These are phyloP conservation scores for Penicillium vulpinum DNA, from an alignment of 2,329 filamentous ascomycete genomes.

Conservation along the genomic window DNA sequence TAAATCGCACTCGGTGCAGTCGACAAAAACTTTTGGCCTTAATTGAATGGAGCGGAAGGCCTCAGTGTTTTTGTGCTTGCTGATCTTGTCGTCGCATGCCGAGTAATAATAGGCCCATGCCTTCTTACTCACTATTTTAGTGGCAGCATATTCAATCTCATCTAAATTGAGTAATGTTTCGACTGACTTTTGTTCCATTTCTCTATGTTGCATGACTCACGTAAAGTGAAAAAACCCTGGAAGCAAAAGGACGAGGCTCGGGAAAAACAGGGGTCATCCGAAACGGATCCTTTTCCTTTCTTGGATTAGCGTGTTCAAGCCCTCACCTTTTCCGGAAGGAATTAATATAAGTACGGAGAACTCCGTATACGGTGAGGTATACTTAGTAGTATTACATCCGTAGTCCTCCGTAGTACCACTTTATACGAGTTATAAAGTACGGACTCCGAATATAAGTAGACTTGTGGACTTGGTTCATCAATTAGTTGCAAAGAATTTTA, in stretches of 20 bases:
- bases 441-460: no score
- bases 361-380: no score
- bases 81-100: slow-evolving; percentile 74
- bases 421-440: no score
- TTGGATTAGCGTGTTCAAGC: not conserved
- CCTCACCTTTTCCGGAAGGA: not conserved
- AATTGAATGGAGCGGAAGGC: slow-evolving; percentile 65
- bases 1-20: slow-evolving; percentile 73
- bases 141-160: slow-evolving; percentile 79
- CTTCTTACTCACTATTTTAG: slow-evolving; percentile 72
- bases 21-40: slow-evolving; percentile 79
- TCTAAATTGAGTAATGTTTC: slow-evolving; percentile 77
- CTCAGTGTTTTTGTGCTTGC: slow-evolving; percentile 12
- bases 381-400: no score
- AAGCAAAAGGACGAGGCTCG: not conserved
- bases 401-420: no score
- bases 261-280: not conserved
- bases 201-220: not conserved
- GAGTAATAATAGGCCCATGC: slow-evolving; percentile 94
- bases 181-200: slow-evolving; percentile 35
- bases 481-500: no score
- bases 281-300: not conserved
- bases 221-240: not conserved
- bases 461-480: no score
- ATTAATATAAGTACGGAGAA: not conserved